Evolutionary conservation across 352 stramenopile species (phyloP).

Genomic region (Pythium dissimile): DNA sequence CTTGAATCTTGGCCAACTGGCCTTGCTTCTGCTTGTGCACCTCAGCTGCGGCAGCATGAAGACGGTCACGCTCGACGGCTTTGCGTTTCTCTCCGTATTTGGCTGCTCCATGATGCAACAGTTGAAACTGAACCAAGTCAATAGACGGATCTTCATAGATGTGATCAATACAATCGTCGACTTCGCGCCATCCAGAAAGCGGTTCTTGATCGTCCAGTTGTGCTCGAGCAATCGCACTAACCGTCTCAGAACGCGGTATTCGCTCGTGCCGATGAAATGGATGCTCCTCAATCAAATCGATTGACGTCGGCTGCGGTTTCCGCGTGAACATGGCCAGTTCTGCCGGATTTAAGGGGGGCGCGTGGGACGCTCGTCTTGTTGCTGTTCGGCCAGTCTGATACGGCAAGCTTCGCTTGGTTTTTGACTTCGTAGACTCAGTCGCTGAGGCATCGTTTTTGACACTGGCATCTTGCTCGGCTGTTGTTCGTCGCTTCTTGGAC

Average conservation of each 20-base stretch:
- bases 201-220: not conserved
- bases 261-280: slow-evolving; percentile 11
- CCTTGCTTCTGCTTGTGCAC: slow-evolving; percentile 35
- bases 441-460: too few species aligned
- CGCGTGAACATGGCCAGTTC: too few species aligned
- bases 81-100: slow-evolving; percentile 34
- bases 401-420: too few species aligned
- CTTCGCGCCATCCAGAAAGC: slow-evolving; percentile 25
- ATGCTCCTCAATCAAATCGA: too few species aligned
- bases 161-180: slow-evolving; percentile 53
- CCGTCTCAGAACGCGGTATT: not conserved
- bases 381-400: too few species aligned
- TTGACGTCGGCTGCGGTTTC: too few species aligned
- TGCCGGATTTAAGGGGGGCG: too few species aligned
- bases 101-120: slow-evolving; percentile 28
- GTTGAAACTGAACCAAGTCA: slow-evolving; percentile 41
- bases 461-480: too few species aligned
- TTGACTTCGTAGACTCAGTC: too few species aligned
- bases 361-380: too few species aligned
- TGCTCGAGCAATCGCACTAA: not conserved
- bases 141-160: slow-evolving; percentile 56
- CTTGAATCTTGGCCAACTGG: slow-evolving; percentile 21
- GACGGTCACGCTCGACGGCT: slow-evolving; percentile 35
- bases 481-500: not conserved
- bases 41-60: slow-evolving; percentile 37